A percentile compares a stretch with the other conserved stretches of the same genome.
phyloP scores from a whole-genome alignment of 2,329 filamentous ascomycete genomes.

The Trichoderma sp. region DNA sequence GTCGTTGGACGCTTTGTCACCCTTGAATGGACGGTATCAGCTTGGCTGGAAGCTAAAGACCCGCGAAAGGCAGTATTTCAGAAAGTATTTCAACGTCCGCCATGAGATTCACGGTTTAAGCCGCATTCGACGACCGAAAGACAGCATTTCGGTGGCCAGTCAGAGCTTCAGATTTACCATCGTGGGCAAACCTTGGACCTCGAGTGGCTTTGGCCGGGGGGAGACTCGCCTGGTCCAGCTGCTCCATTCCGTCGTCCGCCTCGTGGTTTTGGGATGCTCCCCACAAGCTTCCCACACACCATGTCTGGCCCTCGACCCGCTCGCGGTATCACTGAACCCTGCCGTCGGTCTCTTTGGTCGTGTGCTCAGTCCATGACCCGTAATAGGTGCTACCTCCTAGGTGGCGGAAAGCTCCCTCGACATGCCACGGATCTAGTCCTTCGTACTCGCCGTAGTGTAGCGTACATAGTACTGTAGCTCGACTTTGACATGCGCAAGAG shows the following conservation, averaged over 20 bases:
- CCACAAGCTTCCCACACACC: constrained; percentile 14
- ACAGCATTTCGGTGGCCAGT: constrained; percentile 20
- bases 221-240: constrained; percentile 2
- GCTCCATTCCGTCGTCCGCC: constrained; percentile 12
- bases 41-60: not conserved
- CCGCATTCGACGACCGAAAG: constrained; percentile 22
- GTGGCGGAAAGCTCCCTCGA: not conserved
- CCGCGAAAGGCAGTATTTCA: constrained; percentile 7
- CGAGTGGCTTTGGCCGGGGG: constrained; percentile 16
- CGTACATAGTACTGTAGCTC: not conserved
- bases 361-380: not conserved
- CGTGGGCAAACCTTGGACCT: constrained; percentile 23
- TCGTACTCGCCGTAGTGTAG: not conserved
- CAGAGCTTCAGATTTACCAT: constrained; percentile 16
- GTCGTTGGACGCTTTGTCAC: not conserved
- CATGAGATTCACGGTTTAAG: constrained; percentile 16
- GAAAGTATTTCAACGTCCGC: not conserved
- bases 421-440: not conserved
- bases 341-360: not conserved
- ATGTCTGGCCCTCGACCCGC: constrained; percentile 4
- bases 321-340: not conserved
- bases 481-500: not conserved
- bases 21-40: not conserved
- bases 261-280: constrained; percentile 1
- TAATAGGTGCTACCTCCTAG: not conserved